phyloP scores from a whole-genome alignment of 805 yeast genomes.

The Yarrowia osloensis region DNA sequence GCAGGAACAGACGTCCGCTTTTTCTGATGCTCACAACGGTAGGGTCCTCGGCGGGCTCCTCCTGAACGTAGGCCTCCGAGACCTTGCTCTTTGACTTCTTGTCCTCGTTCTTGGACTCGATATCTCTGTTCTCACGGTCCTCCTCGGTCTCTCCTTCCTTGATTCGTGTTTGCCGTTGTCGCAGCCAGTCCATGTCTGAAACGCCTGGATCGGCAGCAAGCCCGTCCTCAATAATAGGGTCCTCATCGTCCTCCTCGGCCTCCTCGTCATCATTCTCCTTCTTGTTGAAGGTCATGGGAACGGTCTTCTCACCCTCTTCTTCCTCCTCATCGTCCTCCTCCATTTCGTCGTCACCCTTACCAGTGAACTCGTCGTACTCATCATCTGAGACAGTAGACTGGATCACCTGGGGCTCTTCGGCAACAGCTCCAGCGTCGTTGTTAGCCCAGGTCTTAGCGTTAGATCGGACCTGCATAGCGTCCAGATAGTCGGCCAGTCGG shows the following conservation, averaged over 20 bases:
- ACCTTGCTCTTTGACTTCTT: slow-evolving; percentile 37
- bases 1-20: slow-evolving; percentile 82
- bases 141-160: slow-evolving; percentile 35
- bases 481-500: slow-evolving; percentile 75
- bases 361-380: slow-evolving; percentile 44
- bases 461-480: slow-evolving; percentile 75
- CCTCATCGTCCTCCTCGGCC: slow-evolving; percentile 31
- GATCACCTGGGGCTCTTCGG: slow-evolving; percentile 12
- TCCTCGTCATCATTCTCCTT: slow-evolving; percentile 37
- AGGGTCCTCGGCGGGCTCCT: slow-evolving; percentile 49
- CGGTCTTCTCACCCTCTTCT: slow-evolving; percentile 38
- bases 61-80: slow-evolving; percentile 17
- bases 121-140: neutral
- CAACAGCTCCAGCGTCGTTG: slow-evolving; percentile 41
- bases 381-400: slow-evolving; percentile 48
- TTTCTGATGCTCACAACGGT: slow-evolving; percentile 51
- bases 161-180: slow-evolving; percentile 71
- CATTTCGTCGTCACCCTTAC: slow-evolving; percentile 37
- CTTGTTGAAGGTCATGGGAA: neutral
- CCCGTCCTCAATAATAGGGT: slow-evolving; percentile 33
- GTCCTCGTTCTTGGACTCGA: neutral
- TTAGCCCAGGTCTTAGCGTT: slow-evolving; percentile 76
- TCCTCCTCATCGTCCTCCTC: slow-evolving; percentile 36
- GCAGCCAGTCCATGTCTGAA: slow-evolving; percentile 86
- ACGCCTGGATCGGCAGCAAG: slow-evolving; percentile 54